Base-by-base conservation (phyloP, 2,329 filamentous ascomycete genomes). In the Cladophialophora chaetospira region DNA sequence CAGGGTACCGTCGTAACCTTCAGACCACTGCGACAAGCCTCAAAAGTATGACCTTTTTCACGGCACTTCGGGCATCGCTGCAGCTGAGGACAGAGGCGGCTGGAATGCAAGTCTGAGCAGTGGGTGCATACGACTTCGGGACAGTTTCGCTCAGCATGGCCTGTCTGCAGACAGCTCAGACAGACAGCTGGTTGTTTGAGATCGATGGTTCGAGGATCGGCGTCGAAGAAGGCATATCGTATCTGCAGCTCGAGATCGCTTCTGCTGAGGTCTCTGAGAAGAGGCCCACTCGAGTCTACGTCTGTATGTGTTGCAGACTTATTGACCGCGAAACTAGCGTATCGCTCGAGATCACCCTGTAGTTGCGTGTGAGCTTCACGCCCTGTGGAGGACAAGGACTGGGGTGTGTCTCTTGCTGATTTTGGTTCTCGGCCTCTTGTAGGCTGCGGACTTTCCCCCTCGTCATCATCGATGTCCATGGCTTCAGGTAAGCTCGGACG, bases 1-100 rank as follows among this genome's bases (percentile, higher is more conserved):
- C 88, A 91, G 2, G 79, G 77, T 44, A 80, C 72, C 19, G 77
- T 77, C 53, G 86, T 83, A 13, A 77, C 77, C 60, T 78, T 79
- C 13, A 88, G 75, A 58, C 83, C 83, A 60, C 87, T 83, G 1
- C 70, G 65, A 66, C 87, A 90, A 5, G 72, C 63, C 1, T 70
- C 64, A 15, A 72, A 70, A 48, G 66, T 64, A 65, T 91, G 88
- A 8, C 87, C 87, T 40, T 81, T 74, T 69, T 86, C 82, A 45
- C 77, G 79, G 70, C 88, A 90, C 66, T 83, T 84, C 46, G 71
- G 67, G 63, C 75, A 78, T 61, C 74, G 67, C 57, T 69, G 66
- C 68, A 73, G 73, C 21, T 67, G 63, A 15, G 75, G 73, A 53
- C 75, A 78, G 33, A 71, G 68, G 28, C 63, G 68, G 53, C 69